Evolutionary conservation across 345 rosid species (phyloP).

Genomic region (Moricandia arvensis): DNA sequence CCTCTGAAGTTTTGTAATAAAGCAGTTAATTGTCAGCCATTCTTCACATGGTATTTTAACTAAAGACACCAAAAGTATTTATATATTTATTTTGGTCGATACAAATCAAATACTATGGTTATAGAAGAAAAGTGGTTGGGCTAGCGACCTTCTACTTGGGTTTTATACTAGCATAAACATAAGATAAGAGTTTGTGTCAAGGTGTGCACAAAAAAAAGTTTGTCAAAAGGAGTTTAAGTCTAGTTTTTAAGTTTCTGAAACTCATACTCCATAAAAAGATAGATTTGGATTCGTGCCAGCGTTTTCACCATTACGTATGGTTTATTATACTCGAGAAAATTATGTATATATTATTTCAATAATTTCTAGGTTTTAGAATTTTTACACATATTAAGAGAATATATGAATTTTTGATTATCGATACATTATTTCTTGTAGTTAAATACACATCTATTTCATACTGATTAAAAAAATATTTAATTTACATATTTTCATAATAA

Average conservation of each 20-base stretch:
- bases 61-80: constrained; percentile 22
- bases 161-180: not conserved
- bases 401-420: too few relatives aligned
- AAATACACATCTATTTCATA: too few relatives aligned
- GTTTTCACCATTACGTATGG: not conserved
- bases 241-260: not conserved
- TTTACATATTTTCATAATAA: too few relatives aligned
- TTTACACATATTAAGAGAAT: too few relatives aligned
- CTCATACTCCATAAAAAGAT: not conserved
- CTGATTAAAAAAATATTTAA: too few relatives aligned
- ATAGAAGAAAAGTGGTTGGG: not conserved
- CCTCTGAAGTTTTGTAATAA: constrained; percentile 23
- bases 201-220: too few relatives aligned
- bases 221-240: not conserved
- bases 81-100: not conserved
- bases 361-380: too few relatives aligned
- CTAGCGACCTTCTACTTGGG: constrained; percentile 17
- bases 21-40: constrained; percentile 37
- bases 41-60: constrained; percentile 29
- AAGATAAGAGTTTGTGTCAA: not conserved
- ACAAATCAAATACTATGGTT: not conserved
- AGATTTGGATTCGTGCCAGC: not conserved
- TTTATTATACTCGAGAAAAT: not conserved
- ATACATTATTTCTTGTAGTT: too few relatives aligned
- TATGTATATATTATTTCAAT: too few relatives aligned